Evolutionary conservation across 176 grass and related monocot species (phyloP).

Genomic region (Thinopyrum elongatum): DNA sequence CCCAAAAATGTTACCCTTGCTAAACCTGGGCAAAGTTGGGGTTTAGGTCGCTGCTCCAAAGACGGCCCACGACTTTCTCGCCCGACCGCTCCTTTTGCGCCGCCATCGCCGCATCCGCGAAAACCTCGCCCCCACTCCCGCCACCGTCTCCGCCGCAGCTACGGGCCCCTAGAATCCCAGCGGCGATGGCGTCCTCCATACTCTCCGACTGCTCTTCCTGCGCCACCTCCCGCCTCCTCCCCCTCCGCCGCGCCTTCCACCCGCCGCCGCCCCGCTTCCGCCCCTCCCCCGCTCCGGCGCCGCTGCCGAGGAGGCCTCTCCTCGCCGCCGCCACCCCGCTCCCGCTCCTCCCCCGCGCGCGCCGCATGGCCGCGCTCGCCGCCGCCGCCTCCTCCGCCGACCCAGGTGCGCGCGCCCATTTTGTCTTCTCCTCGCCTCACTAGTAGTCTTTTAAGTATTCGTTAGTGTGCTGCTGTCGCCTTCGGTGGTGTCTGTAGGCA

Average conservation of each 20-base stretch:
- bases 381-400: slow-evolving; percentile 29
- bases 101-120: background rate
- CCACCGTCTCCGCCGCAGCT: background rate
- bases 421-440: background rate
- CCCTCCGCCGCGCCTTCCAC: slow-evolving; percentile 38
- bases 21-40: background rate
- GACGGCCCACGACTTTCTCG: slow-evolving; percentile 4
- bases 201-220: slow-evolving; percentile 56
- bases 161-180: background rate
- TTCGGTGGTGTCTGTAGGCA: background rate
- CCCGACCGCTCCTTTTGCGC: slow-evolving; percentile 5
- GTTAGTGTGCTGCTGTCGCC: background rate
- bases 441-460: background rate
- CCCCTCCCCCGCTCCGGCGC: background rate
- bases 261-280: slow-evolving; percentile 33
- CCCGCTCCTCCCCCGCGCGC: slow-evolving; percentile 14
- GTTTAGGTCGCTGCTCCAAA: background rate
- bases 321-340: background rate
- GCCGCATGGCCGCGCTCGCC: slow-evolving; percentile 15
- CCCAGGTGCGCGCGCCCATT: slow-evolving; percentile 13
- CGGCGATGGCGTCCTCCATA: slow-evolving; percentile 48
- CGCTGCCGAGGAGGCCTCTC: slow-evolving; percentile 2
- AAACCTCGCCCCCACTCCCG: background rate
- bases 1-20: background rate
- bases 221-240: slow-evolving; percentile 43